phyloP scores from a whole-genome alignment of 257 asterid genomes.

The Eucommia ulmoides region DNA sequence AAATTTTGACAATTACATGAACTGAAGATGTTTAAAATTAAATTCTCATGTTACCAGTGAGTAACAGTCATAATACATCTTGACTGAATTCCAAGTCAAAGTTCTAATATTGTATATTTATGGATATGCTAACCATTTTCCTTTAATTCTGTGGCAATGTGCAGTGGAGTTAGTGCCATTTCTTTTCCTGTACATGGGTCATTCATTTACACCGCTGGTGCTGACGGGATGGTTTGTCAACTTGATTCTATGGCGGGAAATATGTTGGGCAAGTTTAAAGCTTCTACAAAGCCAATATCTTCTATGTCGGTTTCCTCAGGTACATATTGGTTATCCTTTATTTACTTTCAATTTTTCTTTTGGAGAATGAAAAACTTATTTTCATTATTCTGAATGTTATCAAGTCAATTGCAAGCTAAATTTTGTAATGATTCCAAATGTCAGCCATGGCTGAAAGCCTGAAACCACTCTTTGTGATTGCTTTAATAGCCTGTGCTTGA shows the following conservation, averaged over 20 bases:
- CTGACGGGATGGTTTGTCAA: slow-evolving; percentile 82
- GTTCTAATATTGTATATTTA: too few relatives aligned
- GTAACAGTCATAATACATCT: too few relatives aligned
- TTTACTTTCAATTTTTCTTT: background rate
- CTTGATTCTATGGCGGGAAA: slow-evolving; percentile 68
- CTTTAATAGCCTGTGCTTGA: background rate
- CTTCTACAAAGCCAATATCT: slow-evolving; percentile 61
- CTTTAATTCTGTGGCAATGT: slow-evolving; percentile 9
- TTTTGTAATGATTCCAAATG: too few relatives aligned
- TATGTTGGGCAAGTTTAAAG: slow-evolving; percentile 50
- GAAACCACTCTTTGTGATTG: background rate
- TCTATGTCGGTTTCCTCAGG: slow-evolving; percentile 81
- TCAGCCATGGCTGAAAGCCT: too few relatives aligned
- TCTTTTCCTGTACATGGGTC: slow-evolving; percentile 53
- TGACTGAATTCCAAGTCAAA: too few relatives aligned
- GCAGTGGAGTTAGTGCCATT: slow-evolving; percentile 76
- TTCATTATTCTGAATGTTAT: background rate
- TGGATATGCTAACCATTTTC: too few relatives aligned
- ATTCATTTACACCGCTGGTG: slow-evolving; percentile 67
- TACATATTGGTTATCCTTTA: slow-evolving; percentile 11
- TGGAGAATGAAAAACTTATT: background rate
- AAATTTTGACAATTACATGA: too few relatives aligned
- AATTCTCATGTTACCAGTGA: too few relatives aligned
- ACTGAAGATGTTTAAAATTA: too few relatives aligned
- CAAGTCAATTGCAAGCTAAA: too few relatives aligned